phyloP scores from a whole-genome alignment of 768 basidiomycete genomes.

The Tylopilus cervinicoccineus region DNA sequence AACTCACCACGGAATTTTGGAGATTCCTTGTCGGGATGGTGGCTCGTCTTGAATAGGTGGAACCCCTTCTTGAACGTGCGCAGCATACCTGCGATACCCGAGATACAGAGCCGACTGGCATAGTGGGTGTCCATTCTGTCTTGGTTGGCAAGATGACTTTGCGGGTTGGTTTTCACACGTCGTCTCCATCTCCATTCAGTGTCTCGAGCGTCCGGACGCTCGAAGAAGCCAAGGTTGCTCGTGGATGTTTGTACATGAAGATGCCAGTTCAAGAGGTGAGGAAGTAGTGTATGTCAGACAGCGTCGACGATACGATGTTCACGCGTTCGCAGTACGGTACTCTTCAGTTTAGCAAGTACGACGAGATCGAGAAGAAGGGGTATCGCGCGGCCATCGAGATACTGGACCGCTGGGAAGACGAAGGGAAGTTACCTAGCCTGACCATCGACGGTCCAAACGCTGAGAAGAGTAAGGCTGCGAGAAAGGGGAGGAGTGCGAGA shows the following conservation, averaged over 20 bases:
- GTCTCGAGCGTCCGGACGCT: constrained; percentile 94
- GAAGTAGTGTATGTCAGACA: not conserved
- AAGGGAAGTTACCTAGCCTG: constrained; percentile 78
- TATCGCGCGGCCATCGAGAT: constrained; percentile 68
- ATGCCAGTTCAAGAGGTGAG: constrained; percentile 92
- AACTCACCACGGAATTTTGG: constrained; percentile 94
- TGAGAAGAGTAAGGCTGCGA: constrained; percentile 39
- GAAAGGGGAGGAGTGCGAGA: constrained; percentile 73
- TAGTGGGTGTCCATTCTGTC: constrained; percentile 58
- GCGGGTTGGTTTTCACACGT: constrained; percentile 11
- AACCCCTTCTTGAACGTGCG: constrained; percentile 82
- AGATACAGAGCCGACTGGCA: constrained; percentile 90
- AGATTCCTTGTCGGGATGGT: constrained; percentile 94
- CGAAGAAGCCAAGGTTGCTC: constrained; percentile 90
- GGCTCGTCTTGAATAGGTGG: constrained; percentile 89
- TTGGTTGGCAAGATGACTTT: not conserved
- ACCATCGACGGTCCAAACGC: constrained; percentile 56
- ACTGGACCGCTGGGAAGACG: constrained; percentile 74
- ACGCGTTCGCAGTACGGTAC: constrained; percentile 71
- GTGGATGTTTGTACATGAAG: constrained; percentile 85
- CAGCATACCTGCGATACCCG: constrained; percentile 82
- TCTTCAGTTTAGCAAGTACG: constrained; percentile 83
- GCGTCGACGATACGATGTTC: not conserved
- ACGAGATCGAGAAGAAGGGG: constrained; percentile 83
- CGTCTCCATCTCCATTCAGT: constrained; percentile 36